Evolutionary conservation across 2,329 filamentous ascomycete genomes (phyloP), one percentile per base, ranked within the genome.

Genomic region (Fusarium ramigenum): DNA sequence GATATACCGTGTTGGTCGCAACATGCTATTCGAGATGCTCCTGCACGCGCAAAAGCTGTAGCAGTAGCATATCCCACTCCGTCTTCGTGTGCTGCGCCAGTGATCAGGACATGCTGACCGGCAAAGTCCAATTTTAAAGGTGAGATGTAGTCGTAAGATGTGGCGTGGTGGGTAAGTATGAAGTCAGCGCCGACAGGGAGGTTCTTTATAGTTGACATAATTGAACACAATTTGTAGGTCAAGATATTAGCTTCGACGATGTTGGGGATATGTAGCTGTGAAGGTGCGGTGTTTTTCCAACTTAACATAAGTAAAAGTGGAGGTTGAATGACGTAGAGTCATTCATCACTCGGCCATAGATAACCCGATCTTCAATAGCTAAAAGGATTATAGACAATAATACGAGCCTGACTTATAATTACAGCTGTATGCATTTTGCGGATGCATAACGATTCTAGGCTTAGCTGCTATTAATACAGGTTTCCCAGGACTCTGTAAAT

Each of bases 201-300:
- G 3, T 6, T 23, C 3, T 1, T 59, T 3, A 30, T 4, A 2
- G 23, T n/a, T 11, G 23, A 36, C 32, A 59, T 37, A 4, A n/a
- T 44, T 7, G 5, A 15, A 14, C 9, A 9, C 7, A 4, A 30
- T 16, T 18, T 25, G 16, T 2, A 25, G 4, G 9, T 25, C 2
- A 18, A 11, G 5, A 11, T 9, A 3, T 2, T 3, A 43, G 4
- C 2, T 7, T 23, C 16, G 8, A 36, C 34, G 7, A 3, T 3
- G 1, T 1, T 23, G 15, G 5, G 40, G 9, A 23, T 43, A 7
- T 25, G 4, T 7, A 23, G 7, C 0, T 7, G 15, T 9, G 15
- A 23, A 18, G 15, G n/a, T 6, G n/a, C 4, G 9, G n/a, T 43
- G n/a, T 43, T 36, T 36, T 36, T 36, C 1, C 3, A 36, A 16